These are phyloP conservation scores for Leptosphaerulina australis DNA, from an alignment of 2,329 filamentous ascomycete species.

Conservation along the genomic window DNA sequence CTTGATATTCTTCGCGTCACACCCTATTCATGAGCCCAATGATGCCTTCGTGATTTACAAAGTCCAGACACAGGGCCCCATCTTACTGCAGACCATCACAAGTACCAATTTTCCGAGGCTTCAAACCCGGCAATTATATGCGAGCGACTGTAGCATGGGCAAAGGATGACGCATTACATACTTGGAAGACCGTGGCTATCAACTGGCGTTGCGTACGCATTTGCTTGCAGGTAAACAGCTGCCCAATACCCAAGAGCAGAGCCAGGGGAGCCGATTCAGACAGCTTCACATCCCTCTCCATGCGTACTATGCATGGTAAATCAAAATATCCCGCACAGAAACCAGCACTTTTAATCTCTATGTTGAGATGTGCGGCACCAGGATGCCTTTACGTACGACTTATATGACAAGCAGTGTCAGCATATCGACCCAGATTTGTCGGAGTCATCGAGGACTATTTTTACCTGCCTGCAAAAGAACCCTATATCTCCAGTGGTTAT, in stretches of 20 bases:
- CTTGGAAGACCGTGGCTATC: not conserved
- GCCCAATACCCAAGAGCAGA: constrained; percentile 25
- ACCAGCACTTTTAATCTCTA: too few species aligned
- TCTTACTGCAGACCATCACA: not conserved
- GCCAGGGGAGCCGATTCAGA: constrained; percentile 11
- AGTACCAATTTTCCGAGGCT: not conserved
- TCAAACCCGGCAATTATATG: not conserved
- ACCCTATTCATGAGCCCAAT: not conserved
- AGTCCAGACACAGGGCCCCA: not conserved
- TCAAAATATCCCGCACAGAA: too few species aligned
- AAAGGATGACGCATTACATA: not conserved
- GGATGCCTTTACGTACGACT: too few species aligned
- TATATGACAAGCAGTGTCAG: too few species aligned
- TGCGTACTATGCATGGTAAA: too few species aligned
- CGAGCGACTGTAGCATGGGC: not conserved
- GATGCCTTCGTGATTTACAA: not conserved
- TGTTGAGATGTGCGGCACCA: too few species aligned
- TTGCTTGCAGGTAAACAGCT: constrained; percentile 10
- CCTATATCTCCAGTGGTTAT: too few species aligned
- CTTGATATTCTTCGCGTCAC: not conserved
- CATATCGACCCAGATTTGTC: too few species aligned
- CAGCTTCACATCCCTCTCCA: not conserved
- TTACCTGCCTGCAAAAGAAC: too few species aligned
- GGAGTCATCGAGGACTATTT: too few species aligned
- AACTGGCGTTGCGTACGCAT: constrained; percentile 5